Percentiles rank a stretch among this genome's conserved stretches.
phyloP scores from a whole-genome alignment of 2,329 filamentous ascomycete genomes.

The Cryphonectria japonica region DNA sequence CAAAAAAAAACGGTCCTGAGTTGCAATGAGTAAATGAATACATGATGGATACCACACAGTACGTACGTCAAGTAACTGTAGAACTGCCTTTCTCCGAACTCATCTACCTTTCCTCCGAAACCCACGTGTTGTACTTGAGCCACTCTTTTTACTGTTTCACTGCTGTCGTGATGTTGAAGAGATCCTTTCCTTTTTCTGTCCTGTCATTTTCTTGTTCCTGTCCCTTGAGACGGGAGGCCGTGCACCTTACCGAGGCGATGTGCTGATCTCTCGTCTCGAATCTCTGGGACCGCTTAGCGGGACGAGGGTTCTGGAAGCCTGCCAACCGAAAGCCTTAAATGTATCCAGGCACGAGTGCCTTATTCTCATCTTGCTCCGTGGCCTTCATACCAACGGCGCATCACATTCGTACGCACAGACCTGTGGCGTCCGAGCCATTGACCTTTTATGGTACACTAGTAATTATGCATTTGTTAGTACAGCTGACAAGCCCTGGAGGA shows the following conservation, averaged over 20 bases:
- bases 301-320: background rate
- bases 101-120: too few species aligned
- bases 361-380: background rate
- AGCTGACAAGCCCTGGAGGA: background rate
- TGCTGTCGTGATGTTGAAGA: background rate
- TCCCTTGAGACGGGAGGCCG: slow-evolving; percentile 2
- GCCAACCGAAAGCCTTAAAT: background rate
- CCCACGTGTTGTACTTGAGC: background rate
- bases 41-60: background rate
- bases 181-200: background rate
- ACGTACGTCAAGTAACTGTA: background rate
- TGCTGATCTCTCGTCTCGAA: slow-evolving; percentile 1
- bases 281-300: background rate
- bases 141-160: background rate
- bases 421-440: background rate
- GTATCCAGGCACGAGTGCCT: background rate
- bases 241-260: background rate
- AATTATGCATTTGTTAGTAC: background rate
- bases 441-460: background rate
- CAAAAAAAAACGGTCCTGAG: background rate
- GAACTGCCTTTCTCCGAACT: background rate
- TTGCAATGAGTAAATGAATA: background rate
- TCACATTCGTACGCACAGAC: background rate
- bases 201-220: background rate
- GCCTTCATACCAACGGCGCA: background rate